Evolutionary conservation across 2,329 filamentous ascomycete genomes (phyloP).

Genomic region (Cercospora sp.): DNA sequence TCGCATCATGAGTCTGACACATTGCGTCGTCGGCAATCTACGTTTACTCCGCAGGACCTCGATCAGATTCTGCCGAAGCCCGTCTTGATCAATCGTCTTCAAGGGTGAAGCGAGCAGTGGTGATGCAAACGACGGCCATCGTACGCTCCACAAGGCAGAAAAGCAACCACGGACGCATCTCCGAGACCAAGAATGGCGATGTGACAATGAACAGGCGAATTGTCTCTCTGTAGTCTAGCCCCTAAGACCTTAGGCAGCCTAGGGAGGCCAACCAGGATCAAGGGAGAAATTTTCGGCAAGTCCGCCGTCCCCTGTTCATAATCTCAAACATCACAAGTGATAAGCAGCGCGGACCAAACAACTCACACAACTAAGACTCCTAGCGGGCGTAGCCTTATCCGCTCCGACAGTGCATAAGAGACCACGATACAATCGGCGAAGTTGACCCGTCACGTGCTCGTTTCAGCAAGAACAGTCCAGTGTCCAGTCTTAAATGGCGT

Average conservation of each 20-base stretch:
- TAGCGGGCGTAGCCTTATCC: slow-evolving; percentile 1
- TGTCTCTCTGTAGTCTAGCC: neutral
- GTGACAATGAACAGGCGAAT: neutral
- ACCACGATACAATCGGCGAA: neutral
- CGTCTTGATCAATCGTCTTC: neutral
- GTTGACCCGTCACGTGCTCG: slow-evolving; percentile 1
- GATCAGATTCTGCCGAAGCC: neutral
- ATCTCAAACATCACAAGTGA: slow-evolving; percentile 6
- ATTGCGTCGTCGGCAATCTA: neutral
- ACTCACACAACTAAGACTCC: neutral
- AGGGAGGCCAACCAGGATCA: neutral
- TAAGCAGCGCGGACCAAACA: neutral
- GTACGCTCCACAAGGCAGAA: neutral
- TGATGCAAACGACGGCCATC: neutral
- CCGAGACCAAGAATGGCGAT: neutral
- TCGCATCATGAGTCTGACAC: neutral
- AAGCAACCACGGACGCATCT: neutral
- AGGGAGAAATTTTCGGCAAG: neutral
- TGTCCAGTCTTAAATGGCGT: neutral
- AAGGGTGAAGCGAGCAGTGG: neutral
- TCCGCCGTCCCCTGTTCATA: neutral
- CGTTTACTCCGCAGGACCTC: neutral
- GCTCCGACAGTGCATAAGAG: neutral
- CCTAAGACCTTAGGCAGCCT: neutral
- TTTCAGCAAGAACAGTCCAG: neutral